Conservation (phyloP, 345 rosid species). For the Citrus reticulata region DNA sequence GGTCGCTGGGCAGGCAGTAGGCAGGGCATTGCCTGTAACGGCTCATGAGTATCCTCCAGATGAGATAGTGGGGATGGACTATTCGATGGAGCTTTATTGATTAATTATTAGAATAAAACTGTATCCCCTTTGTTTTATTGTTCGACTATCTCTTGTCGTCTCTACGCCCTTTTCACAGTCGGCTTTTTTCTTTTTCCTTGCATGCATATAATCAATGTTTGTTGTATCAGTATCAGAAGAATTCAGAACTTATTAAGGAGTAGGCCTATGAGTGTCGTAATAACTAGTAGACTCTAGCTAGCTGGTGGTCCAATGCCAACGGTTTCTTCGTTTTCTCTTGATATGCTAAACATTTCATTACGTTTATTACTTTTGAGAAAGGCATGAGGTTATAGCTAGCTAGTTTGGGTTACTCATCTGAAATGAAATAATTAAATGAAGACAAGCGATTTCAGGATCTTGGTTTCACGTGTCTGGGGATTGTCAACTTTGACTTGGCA, state of each 20-base stretch:
- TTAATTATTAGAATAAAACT: too few species aligned
- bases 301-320: not conserved
- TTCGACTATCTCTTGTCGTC: not conserved
- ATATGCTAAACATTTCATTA: not conserved
- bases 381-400: not conserved
- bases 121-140: not conserved
- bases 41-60: not conserved
- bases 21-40: not conserved
- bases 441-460: not conserved
- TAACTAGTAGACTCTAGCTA: not conserved
- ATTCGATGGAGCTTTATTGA: too few species aligned
- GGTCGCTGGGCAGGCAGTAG: not conserved
- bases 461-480: conserved; percentile 3
- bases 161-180: too few species aligned
- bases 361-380: too few species aligned
- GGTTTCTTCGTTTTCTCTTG: not conserved
- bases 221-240: not conserved
- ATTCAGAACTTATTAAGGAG: not conserved
- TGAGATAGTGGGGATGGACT: too few species aligned
- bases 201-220: not conserved
- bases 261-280: not conserved
- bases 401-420: not conserved
- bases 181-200: not conserved
- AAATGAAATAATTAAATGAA: not conserved
- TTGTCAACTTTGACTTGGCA: not conserved